Percentiles rank a stretch among this genome's conserved stretches.
Evolutionary conservation across 176 grass and related monocot species (phyloP).

Genomic region (Oryza punctata): DNA sequence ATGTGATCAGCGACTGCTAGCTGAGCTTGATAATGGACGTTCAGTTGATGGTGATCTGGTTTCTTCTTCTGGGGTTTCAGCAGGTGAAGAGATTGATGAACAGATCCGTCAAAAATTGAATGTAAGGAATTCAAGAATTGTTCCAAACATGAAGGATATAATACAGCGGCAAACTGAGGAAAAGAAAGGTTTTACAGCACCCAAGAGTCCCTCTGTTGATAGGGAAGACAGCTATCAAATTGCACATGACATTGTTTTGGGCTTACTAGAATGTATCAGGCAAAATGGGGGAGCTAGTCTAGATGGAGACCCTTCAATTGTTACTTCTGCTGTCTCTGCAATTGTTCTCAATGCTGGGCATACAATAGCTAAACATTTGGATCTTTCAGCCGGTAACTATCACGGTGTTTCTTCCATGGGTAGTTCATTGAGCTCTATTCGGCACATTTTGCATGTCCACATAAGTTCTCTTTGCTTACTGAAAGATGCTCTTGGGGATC

Average conservation of each 20-base stretch:
- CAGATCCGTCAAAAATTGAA: slow-evolving; percentile 76
- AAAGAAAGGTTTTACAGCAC: slow-evolving; percentile 70
- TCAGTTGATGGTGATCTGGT: slow-evolving; percentile 79
- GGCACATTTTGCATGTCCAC: slow-evolving; percentile 76
- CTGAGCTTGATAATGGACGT: slow-evolving; percentile 84
- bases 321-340: slow-evolving; percentile 85
- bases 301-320: slow-evolving; percentile 77
- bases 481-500: slow-evolving; percentile 94
- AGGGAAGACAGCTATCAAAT: slow-evolving; percentile 89
- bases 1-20: slow-evolving; percentile 82
- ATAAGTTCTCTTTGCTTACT: slow-evolving; percentile 85
- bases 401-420: slow-evolving; percentile 56
- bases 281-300: slow-evolving; percentile 67
- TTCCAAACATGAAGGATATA: slow-evolving; percentile 89
- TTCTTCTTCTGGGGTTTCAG: slow-evolving; percentile 56
- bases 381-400: slow-evolving; percentile 71
- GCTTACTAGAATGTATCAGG: slow-evolving; percentile 74
- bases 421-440: slow-evolving; percentile 65
- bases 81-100: slow-evolving; percentile 83
- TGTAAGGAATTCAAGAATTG: slow-evolving; percentile 66
- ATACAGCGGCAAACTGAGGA: slow-evolving; percentile 81
- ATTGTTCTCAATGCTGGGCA: slow-evolving; percentile 78
- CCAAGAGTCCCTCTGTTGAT: slow-evolving; percentile 57
- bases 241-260: slow-evolving; percentile 81
- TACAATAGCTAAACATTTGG: slow-evolving; percentile 77